Base-by-base conservation (phyloP, 2,329 filamentous ascomycete species). In the Trichophaea hybrida region DNA sequence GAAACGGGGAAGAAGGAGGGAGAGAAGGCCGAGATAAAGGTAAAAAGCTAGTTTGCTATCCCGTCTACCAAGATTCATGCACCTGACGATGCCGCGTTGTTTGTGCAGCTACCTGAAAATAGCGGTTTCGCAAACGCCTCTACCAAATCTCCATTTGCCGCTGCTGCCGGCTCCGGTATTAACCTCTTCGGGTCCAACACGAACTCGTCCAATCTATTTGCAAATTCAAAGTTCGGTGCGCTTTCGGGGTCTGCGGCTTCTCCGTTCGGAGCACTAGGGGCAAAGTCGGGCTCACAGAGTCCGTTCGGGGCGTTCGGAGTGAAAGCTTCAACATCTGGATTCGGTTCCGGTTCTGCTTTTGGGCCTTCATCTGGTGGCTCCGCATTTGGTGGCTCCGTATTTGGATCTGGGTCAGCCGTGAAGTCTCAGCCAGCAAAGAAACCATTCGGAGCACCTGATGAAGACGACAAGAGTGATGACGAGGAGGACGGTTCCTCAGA, bases 61-160 rank as follows among this genome's bases (percentile, higher is more conserved):
- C 38, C 38, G 4, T 12, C 38, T 43, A 10, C 38, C 38, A 10
- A 43, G 10, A 43, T 43, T 43, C 10, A 43, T 12, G 10, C 10
- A 43, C 2, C 38, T 43, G n/a, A 43, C 38, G 4, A 43, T 10
- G n/a, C 38, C 38, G 10, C 10, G 10, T 43, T 43, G 10, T 43
- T 12, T 15, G 10, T 10, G 38, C 48, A 60, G 58, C 56, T 58
- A n/a, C 53, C 58, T n/a, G 10, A 43, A 10, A 55, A 48, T 8
- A 57, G 54, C 46, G 64, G 64, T 32, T 66, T 65, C 44, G 61
- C 59, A 12, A 66, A 66, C 35, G 65, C 63, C 32, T 66, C 64
- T 2, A 32, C 55, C 17, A 64, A 61, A 43, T 65, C 63, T 15
- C 64, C 64, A 6, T 66, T 66, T 43, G 64, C 64, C 13, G 61